These are phyloP conservation scores for Ascochyta clinopodiicola DNA, from an alignment of 2,329 filamentous ascomycete genomes.

Conservation along the genomic window DNA sequence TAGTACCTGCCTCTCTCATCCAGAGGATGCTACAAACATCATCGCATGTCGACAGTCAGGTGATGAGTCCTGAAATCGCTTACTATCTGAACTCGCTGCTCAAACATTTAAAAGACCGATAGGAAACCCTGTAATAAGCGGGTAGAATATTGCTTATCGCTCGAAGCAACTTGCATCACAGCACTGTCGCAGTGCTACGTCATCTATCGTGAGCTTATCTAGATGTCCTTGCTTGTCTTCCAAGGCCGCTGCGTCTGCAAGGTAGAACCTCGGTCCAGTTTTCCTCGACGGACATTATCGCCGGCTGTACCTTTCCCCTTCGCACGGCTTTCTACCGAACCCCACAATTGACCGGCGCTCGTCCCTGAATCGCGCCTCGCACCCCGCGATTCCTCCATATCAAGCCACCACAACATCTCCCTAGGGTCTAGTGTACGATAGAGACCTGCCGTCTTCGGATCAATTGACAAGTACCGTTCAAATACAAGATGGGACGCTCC, in stretches of 20 bases:
- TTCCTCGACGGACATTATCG: constrained; percentile 17
- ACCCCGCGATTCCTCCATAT: constrained; percentile 12
- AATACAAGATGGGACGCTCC: constrained; percentile 7
- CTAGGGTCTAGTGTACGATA: background rate
- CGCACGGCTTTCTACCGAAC: constrained; percentile 23
- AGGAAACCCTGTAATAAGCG: too few relatives aligned
- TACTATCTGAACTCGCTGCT: background rate
- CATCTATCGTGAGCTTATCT: constrained; percentile 14
- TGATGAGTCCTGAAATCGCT: background rate
- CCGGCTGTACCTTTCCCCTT: constrained; percentile 16
- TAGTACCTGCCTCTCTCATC: background rate
- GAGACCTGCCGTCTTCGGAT: constrained; percentile 4
- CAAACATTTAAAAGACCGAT: background rate
- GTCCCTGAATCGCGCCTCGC: constrained; percentile 7
- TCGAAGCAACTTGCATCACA: background rate
- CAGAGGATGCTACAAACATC: background rate
- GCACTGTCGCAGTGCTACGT: constrained; percentile 1
- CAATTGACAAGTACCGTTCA: background rate
- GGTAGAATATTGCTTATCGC: background rate
- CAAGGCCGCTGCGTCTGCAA: constrained; percentile 1
- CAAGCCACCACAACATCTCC: constrained; percentile 5
- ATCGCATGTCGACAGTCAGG: background rate
- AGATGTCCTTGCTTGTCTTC: background rate
- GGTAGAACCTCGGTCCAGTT: constrained; percentile 11
- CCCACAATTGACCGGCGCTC: constrained; percentile 23